Base-by-base conservation (phyloP, 176 grass and related monocot genomes). In the Panicum miliaceum region DNA sequence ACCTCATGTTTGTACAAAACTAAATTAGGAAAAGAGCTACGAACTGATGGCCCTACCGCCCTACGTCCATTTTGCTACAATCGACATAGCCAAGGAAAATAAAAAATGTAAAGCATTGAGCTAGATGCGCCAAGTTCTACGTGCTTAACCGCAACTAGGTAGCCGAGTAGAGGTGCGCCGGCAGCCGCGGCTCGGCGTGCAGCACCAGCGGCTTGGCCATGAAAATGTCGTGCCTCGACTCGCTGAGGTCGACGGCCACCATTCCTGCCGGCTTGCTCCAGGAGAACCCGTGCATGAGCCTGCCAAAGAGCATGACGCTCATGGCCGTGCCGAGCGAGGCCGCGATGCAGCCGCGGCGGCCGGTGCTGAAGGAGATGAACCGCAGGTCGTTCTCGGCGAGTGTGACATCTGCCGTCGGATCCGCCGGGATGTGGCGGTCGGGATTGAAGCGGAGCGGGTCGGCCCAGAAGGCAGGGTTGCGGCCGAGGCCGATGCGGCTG, bases 311-410 rank as follows among this genome's bases (percentile, higher is more conserved):
- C 56, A 78, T 78, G 57, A 78, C 3, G 8, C 8, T 78, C 75
- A 78, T 78, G 9, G 56, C 57, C 0, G 56, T 78, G 38, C 38
- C 75, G 23, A 78, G 57, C 0, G 4, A 16, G 8, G 38, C 57
- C 8, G 75, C 57, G 0, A 78, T 20, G 38, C 75, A 78, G 14
- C 56, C 75, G 0, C 75, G 75, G 0, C 75, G 75, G 0, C 75
- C 57, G 9, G 75, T 78, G 56, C 75, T 77, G 75, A 77, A 77
- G 1, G 75, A 61, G 75, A 77, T 61, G 56, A 77, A 77, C 7
- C 75, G 22, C 2, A 77, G n/a, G 54, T 77, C 54, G 0, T 27
- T 59, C 37, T 77, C 75, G 3, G 0, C 6, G 37, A 77, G 75
- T 13, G 37, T 60, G 37, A 61, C 56, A 34, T 59, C 37, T 14